Percentiles rank a stretch among this genome's conserved stretches.
Evolutionary conservation across 1,284 basidiomycete species (phyloP).

Genomic region (Tranzscheliella williamsii): DNA sequence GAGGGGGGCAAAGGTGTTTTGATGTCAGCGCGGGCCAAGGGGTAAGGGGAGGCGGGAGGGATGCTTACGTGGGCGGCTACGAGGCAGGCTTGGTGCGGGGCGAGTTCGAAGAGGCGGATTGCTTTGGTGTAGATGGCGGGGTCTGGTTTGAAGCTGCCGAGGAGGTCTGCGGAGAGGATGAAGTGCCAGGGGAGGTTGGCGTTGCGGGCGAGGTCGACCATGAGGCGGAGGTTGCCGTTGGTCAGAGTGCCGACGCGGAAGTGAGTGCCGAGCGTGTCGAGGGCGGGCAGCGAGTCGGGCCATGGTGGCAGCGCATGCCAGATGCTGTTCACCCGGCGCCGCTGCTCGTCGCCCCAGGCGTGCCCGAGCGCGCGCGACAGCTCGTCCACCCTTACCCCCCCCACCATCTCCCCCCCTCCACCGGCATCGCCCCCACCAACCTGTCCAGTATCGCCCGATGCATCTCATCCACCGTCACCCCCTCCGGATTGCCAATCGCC

Average conservation of each 20-base stretch:
- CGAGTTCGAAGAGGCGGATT: constrained; percentile 14
- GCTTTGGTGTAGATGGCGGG: constrained; percentile 11
- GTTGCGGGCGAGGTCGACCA: constrained; percentile 27
- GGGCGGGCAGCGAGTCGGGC: constrained; percentile 10
- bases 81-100: constrained; percentile 11
- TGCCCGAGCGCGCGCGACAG: constrained; percentile 1
- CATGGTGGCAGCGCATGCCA: constrained; percentile 29
- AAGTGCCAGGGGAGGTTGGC: constrained; percentile 22
- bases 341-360: constrained; percentile 6
- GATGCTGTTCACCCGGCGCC: constrained; percentile 15
- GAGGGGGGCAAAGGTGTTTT: too few relatives aligned
- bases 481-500: constrained; percentile 14
- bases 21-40: too few relatives aligned
- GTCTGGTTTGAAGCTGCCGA: constrained; percentile 27
- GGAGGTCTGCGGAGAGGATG: constrained; percentile 14
- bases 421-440: constrained; percentile 3
- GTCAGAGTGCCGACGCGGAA: constrained; percentile 22
- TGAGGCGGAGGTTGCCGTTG: constrained; percentile 25
- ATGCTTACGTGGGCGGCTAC: constrained; percentile 18
- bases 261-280: constrained; percentile 1
- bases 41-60: too few relatives aligned
- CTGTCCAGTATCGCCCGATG: constrained; percentile 12
- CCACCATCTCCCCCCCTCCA: neutral
- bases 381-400: neutral
- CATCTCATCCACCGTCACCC: constrained; percentile 30